phyloP scores from a whole-genome alignment of 768 basidiomycete species.

The Lactarius indigo region DNA sequence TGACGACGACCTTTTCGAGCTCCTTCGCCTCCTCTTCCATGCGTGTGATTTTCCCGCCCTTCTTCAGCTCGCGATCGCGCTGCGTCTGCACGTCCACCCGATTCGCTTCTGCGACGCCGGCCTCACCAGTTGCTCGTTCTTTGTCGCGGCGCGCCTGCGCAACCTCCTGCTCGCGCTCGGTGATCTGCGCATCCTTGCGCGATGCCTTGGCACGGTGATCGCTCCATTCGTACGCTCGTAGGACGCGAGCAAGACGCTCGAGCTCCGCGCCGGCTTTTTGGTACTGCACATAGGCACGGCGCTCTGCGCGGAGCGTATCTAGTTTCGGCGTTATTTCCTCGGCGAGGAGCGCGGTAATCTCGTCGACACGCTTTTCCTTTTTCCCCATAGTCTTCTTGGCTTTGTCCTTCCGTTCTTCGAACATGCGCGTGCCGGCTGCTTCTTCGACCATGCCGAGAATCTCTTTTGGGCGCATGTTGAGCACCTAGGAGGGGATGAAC shows the following conservation, averaged over 20 bases:
- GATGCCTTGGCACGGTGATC: slow-evolving; percentile 51
- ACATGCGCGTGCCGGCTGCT: slow-evolving; percentile 98
- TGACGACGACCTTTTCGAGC: slow-evolving; percentile 75
- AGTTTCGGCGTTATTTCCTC: slow-evolving; percentile 96
- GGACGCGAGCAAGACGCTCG: slow-evolving; percentile 74
- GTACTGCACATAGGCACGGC: slow-evolving; percentile 81
- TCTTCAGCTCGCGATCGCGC: slow-evolving; percentile 83
- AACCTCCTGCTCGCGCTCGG: slow-evolving; percentile 47
- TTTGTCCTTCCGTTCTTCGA: slow-evolving; percentile 97
- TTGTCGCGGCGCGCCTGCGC: slow-evolving; percentile 44
- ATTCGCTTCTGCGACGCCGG: slow-evolving; percentile 64
- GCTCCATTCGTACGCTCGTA: slow-evolving; percentile 89
- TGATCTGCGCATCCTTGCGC: slow-evolving; percentile 55
- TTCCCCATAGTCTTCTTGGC: slow-evolving; percentile 94
- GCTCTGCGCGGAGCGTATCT: slow-evolving; percentile 85
- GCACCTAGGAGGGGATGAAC: slow-evolving; percentile 45
- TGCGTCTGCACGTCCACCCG: slow-evolving; percentile 62
- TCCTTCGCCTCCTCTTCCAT: slow-evolving; percentile 77
- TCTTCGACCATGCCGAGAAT: slow-evolving; percentile 99
- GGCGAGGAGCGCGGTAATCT: slow-evolving; percentile 70
- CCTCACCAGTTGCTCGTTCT: slow-evolving; percentile 51
- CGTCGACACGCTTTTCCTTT: slow-evolving; percentile 94
- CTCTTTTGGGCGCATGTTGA: slow-evolving; percentile 98
- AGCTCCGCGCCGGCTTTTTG: slow-evolving; percentile 88
- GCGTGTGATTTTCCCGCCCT: slow-evolving; percentile 88